A percentile compares a stretch with the other conserved stretches of the same genome.
Conservation (phyloP, 176 grass and related monocot genomes). For the Avena insularis region DNA sequence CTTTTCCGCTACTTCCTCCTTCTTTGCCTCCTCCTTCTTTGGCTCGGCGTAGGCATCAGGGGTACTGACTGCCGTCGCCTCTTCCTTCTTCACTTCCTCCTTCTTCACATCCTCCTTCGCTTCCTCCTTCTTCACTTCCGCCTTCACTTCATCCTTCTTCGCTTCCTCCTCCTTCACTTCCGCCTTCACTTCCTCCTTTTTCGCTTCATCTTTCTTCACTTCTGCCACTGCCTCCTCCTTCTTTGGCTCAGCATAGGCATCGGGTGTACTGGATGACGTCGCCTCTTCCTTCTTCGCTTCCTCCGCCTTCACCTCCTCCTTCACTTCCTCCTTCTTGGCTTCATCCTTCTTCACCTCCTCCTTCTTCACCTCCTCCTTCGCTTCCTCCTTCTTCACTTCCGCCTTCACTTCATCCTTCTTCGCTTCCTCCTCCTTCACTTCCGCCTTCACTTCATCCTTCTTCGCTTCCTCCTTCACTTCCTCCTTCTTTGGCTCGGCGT, state of each 20-base stretch:
- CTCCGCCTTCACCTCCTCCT: not conserved
- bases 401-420: not conserved
- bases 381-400: not conserved
- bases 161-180: too few species aligned
- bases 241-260: not conserved
- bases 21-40: too few species aligned
- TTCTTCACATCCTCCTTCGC: not conserved
- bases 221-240: not conserved
- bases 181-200: too few species aligned
- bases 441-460: not conserved
- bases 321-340: too few species aligned
- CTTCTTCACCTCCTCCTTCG: not conserved
- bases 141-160: not conserved
- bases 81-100: not conserved
- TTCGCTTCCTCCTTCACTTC: not conserved
- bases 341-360: too few species aligned
- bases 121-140: not conserved
- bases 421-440: not conserved
- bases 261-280: too few species aligned
- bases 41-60: too few species aligned
- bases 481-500: not conserved
- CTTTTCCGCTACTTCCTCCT: too few species aligned
- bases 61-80: too few species aligned
- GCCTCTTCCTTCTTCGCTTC: too few species aligned
- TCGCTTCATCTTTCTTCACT: not conserved